Evolutionary conservation across 2,329 filamentous ascomycete genomes (phyloP).

Genomic region (Zasmidium citrigriseum): DNA sequence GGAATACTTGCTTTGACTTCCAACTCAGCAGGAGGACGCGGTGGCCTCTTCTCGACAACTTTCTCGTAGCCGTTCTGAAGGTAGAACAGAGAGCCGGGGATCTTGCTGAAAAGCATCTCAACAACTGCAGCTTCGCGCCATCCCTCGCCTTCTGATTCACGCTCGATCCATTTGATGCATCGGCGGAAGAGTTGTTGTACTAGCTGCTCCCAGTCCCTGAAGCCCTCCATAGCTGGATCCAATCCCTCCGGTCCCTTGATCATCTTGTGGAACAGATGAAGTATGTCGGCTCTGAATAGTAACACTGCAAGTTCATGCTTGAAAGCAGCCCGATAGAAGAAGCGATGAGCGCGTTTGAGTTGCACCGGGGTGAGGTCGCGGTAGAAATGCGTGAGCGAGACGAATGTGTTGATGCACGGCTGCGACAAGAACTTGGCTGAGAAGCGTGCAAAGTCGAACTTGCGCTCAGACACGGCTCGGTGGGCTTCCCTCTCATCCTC

Average conservation of each 20-base stretch:
- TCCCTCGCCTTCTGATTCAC: constrained; percentile 55
- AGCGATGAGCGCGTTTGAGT: constrained; percentile 88
- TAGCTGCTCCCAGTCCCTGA: constrained; percentile 89
- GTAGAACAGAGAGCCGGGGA: constrained; percentile 77
- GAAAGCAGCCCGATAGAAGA: constrained; percentile 91
- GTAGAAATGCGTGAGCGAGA: constrained; percentile 77
- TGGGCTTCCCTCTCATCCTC: constrained; percentile 75
- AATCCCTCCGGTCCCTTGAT: constrained; percentile 83
- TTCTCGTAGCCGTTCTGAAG: constrained; percentile 89
- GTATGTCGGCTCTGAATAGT: constrained; percentile 87
- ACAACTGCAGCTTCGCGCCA: constrained; percentile 76
- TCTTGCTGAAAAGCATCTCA: constrained; percentile 94
- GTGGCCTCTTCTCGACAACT: constrained; percentile 66
- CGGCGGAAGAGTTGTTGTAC: constrained; percentile 80
- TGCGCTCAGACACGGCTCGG: constrained; percentile 74
- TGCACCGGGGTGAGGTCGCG: constrained; percentile 76
- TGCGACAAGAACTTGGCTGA: constrained; percentile 79
- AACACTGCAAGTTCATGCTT: constrained; percentile 90
- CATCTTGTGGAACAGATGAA: constrained; percentile 85
- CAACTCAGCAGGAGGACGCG: constrained; percentile 74
- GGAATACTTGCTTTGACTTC: constrained; percentile 75
- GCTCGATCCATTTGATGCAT: constrained; percentile 72
- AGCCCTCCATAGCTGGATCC: constrained; percentile 64
- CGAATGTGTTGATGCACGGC: constrained; percentile 83
- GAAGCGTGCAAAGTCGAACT: constrained; percentile 91